Percentiles rank a stretch among this genome's conserved stretches.
These are phyloP conservation scores for Tephrocybe sp. DNA, from an alignment of 768 basidiomycete genomes.

Conservation along the genomic window DNA sequence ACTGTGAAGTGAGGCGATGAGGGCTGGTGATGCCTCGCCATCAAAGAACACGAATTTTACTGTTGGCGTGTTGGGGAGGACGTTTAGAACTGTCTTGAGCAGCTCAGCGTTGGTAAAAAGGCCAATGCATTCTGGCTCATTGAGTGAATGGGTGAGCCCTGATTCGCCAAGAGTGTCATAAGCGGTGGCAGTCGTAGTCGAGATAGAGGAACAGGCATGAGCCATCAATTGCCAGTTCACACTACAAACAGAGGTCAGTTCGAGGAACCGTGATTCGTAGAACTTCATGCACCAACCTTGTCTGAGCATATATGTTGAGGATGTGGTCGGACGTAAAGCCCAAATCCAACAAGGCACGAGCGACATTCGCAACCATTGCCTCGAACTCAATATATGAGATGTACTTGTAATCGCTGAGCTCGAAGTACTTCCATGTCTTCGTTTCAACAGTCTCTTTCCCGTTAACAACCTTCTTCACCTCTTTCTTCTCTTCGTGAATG, in stretches of 20 bases:
- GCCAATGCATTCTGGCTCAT: slow-evolving; percentile 75
- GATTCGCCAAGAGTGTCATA: slow-evolving; percentile 93
- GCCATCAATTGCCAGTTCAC: slow-evolving; percentile 87
- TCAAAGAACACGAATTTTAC: slow-evolving; percentile 87
- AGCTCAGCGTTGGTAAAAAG: slow-evolving; percentile 94
- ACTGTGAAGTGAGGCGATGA: slow-evolving; percentile 61
- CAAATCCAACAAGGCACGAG: slow-evolving; percentile 69
- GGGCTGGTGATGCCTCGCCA: slow-evolving; percentile 52
- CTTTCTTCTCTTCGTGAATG: slow-evolving; percentile 84
- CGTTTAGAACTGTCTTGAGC: slow-evolving; percentile 71
- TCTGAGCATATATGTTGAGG: slow-evolving; percentile 90
- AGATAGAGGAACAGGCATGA: slow-evolving; percentile 77
- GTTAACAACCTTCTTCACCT: slow-evolving; percentile 78
- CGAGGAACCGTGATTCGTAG: slow-evolving; percentile 5
- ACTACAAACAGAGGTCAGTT: slow-evolving; percentile 35
- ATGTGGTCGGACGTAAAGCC: slow-evolving; percentile 71
- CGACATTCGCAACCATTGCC: slow-evolving; percentile 61
- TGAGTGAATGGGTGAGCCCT: slow-evolving; percentile 88
- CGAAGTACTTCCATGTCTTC: slow-evolving; percentile 96
- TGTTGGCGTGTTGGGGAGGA: slow-evolving; percentile 73
- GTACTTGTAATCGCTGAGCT: slow-evolving; percentile 88
- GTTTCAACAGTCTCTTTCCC: slow-evolving; percentile 83
- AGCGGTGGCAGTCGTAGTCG: slow-evolving; percentile 86
- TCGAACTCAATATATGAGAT: slow-evolving; percentile 72
- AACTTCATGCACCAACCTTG: slow-evolving; percentile 75